Evolutionary conservation across 768 basidiomycete genomes (phyloP).

Genomic region (Chlorophyllum brunneum): DNA sequence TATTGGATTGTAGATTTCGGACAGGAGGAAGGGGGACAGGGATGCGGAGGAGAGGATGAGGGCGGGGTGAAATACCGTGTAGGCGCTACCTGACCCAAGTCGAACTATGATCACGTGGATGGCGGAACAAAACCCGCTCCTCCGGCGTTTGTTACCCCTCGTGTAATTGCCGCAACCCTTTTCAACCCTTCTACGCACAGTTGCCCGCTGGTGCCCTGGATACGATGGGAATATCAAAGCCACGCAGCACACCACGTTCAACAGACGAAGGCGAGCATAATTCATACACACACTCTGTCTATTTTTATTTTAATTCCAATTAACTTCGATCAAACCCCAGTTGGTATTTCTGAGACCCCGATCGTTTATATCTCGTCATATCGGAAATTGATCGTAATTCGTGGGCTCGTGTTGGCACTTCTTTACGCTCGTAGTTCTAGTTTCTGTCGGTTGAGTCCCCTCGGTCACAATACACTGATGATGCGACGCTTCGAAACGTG

Average conservation of each 20-base stretch:
- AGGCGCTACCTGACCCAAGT: background rate
- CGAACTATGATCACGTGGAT: constrained; percentile 10
- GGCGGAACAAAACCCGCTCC: background rate
- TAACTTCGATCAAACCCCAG: background rate
- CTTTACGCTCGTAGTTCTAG: too few species aligned
- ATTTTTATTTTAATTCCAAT: background rate
- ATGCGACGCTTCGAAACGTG: too few species aligned
- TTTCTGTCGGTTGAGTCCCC: too few species aligned
- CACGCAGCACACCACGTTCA: background rate
- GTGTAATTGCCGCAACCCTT: constrained; percentile 1
- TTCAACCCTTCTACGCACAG: too few species aligned
- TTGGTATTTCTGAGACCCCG: too few species aligned
- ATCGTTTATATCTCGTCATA: too few species aligned
- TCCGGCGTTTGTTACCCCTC: background rate
- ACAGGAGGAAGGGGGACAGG: background rate
- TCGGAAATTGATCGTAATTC: too few species aligned
- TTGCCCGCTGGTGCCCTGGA: background rate
- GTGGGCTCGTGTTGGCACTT: too few species aligned
- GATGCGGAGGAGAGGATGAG: constrained; percentile 2
- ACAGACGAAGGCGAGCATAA: background rate
- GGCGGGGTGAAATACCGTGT: background rate
- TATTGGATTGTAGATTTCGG: background rate
- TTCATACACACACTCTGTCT: too few species aligned
- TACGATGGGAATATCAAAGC: constrained; percentile 1
- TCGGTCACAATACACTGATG: too few species aligned